Base-by-base conservation (phyloP, 1,284 basidiomycete genomes). In the Pascua sp. region DNA sequence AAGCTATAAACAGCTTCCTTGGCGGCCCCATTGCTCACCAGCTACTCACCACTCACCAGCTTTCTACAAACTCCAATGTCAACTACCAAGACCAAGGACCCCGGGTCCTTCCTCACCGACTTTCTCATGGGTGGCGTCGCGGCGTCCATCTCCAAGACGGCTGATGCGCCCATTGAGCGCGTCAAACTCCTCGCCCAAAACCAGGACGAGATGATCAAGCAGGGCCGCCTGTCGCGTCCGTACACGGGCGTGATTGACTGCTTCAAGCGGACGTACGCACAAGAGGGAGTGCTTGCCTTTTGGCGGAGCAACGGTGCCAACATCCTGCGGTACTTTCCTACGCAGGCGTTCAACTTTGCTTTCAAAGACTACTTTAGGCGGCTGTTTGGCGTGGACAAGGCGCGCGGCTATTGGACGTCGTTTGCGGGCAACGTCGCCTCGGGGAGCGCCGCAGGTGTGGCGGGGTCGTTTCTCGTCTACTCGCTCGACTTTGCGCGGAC, bases 341-440 rank as follows among this genome's bases (percentile, higher is more conserved):
- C 92, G 44, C 91, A 95, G 78, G 91, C 91, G 43, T 81, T 95
- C 71, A 95, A 95, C 87, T 95, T 95, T 73, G 89, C 90, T 75
- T 91, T 91, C 86, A 92, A 94, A 90, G 91, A 94, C 76, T 94
- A 94, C 84, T 94, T 93, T 85, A 94, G 94, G 82, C 88, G 90
- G 13, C 75, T 94, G 57, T 93, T 94, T 77, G 90, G 90, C 64
- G 91, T 90, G 84, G 90, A 88, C 81, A 90, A 91, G 82, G 80
- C 77, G 42, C 90, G 90, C 0, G 89, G 90, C 56, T 91, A 91
- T 81, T 90, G 88, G 87, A 89, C 70, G 75, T 91, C 89, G 89
- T 90, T 91, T 71, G 87, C 78, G 78, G 90, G 89, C 68, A 95
- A 94, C 77, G 86, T 94, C 65, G 91, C 91, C 45, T 94, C 91